Percentiles rank a stretch among this genome's conserved stretches.
Evolutionary conservation across 2,329 filamentous ascomycete species (phyloP).

Genomic region (Epicoccum nigrum): DNA sequence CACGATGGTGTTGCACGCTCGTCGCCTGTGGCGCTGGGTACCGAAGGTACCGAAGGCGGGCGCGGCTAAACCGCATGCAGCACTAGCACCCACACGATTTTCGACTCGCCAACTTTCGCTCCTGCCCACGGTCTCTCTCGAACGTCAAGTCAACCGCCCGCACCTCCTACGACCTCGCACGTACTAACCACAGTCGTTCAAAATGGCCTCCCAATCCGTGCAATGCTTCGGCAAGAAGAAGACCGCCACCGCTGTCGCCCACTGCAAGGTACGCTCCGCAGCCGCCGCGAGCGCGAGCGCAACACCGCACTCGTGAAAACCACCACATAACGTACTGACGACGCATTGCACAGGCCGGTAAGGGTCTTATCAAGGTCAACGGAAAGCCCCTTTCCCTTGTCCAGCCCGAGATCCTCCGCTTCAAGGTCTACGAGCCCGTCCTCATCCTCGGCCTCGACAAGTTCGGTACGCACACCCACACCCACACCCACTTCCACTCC

Average conservation of each 20-base stretch:
- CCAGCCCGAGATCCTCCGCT: slow-evolving; percentile 95
- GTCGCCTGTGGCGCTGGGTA: slow-evolving; percentile 1
- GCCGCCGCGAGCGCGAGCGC: slow-evolving; percentile 27
- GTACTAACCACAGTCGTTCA: slow-evolving; percentile 46
- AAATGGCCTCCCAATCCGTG: slow-evolving; percentile 54
- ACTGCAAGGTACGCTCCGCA: slow-evolving; percentile 76
- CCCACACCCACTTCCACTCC: too few species aligned
- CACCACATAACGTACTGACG: slow-evolving; percentile 32
- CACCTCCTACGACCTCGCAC: slow-evolving; percentile 40
- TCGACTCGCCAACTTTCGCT: slow-evolving; percentile 28
- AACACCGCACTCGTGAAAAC: not conserved
- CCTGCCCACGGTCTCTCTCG: slow-evolving; percentile 1
- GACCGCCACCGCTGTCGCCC: slow-evolving; percentile 76
- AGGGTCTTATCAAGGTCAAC: slow-evolving; percentile 98
- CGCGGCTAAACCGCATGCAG: not conserved
- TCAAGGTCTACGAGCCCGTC: slow-evolving; percentile 99
- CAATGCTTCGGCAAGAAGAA: slow-evolving; percentile 98
- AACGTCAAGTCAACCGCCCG: slow-evolving; percentile 25
- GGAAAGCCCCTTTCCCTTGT: slow-evolving; percentile 92
- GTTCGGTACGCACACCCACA: slow-evolving; percentile 64
- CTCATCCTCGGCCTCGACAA: slow-evolving; percentile 97
- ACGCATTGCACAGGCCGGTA: slow-evolving; percentile 63
- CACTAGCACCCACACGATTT: slow-evolving; percentile 29
- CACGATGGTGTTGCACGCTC: not conserved
- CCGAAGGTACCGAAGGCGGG: not conserved